Conservation (phyloP, 192 early-diverging fungal genomes). For the Coemansia sp. region DNA sequence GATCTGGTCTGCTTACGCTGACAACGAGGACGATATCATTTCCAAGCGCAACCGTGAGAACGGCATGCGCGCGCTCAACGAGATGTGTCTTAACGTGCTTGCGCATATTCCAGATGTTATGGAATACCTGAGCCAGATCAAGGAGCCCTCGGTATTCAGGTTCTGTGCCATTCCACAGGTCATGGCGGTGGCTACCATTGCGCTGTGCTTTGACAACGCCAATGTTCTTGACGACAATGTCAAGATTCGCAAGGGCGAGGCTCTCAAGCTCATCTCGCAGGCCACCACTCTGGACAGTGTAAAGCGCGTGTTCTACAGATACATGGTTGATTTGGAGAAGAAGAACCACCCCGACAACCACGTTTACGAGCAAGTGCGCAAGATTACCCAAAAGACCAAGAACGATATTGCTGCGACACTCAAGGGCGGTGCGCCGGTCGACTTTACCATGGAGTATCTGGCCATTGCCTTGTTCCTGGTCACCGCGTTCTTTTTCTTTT, state of each 20-base stretch:
- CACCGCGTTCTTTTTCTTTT: constrained; percentile 28
- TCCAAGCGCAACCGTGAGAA: constrained; percentile 67
- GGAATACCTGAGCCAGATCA: constrained; percentile 77
- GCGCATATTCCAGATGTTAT: constrained; percentile 83
- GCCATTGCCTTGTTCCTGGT: constrained; percentile 32
- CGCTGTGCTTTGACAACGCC: constrained; percentile 84
- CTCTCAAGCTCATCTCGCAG: constrained; percentile 68
- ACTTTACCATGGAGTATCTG: constrained; percentile 48
- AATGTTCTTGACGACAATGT: constrained; percentile 75
- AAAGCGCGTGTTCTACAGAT: constrained; percentile 65
- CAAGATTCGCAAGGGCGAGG: constrained; percentile 92
- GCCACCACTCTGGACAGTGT: constrained; percentile 60
- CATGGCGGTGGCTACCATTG: constrained; percentile 95
- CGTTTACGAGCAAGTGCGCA: constrained; percentile 64
- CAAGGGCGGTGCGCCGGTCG: constrained; percentile 48
- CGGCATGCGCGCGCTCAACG: constrained; percentile 81
- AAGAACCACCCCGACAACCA: constrained; percentile 65
- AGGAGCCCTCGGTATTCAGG: constrained; percentile 80
- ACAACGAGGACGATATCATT: constrained; percentile 69
- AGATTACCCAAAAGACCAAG: constrained; percentile 56
- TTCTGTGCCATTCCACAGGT: constrained; percentile 99
- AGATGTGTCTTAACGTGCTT: constrained; percentile 86
- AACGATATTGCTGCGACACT: constrained; percentile 41
- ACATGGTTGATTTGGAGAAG: constrained; percentile 60
- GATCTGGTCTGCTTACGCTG: constrained; percentile 85